Conservation (phyloP, 164 flowering plant species). For the Piper betle region DNA sequence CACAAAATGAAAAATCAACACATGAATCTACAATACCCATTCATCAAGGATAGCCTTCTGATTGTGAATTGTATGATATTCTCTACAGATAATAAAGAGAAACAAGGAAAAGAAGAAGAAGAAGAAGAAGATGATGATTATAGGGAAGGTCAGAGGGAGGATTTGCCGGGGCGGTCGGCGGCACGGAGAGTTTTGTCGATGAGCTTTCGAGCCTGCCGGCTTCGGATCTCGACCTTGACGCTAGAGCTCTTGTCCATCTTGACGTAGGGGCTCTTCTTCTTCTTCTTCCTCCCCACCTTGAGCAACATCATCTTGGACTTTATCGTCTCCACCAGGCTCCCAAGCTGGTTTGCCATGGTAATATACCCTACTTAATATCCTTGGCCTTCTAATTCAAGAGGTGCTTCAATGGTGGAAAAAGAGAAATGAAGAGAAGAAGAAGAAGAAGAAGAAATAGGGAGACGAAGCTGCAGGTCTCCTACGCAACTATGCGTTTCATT, state of each 20-base stretch:
- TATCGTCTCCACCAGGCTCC: slow-evolving; percentile 54
- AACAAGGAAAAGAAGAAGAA: background rate
- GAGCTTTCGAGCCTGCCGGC: slow-evolving; percentile 56
- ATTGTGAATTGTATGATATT: no score
- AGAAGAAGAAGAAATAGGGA: no score
- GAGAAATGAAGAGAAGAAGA: background rate
- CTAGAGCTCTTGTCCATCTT: slow-evolving; percentile 91
- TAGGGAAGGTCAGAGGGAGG: slow-evolving; percentile 20
- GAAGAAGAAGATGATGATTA: slow-evolving; percentile 1
- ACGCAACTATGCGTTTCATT: background rate
- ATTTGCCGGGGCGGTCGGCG: slow-evolving; percentile 66
- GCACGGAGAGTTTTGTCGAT: slow-evolving; percentile 62
- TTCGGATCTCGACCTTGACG: slow-evolving; percentile 74
- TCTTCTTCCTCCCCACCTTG: slow-evolving; percentile 31
- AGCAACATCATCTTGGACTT: slow-evolving; percentile 63
- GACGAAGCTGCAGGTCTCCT: background rate
- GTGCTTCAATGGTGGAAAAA: background rate
- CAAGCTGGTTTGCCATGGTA: slow-evolving; percentile 50
- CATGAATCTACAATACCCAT: no score
- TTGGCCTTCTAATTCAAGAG: background rate
- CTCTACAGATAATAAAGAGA: background rate
- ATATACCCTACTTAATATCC: background rate
- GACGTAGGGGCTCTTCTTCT: slow-evolving; percentile 61
- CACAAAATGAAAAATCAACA: no score
- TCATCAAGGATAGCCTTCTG: no score